These are phyloP conservation scores for Gigaspora rosea DNA, from an alignment of 192 early-diverging fungal genomes.

Conservation along the genomic window DNA sequence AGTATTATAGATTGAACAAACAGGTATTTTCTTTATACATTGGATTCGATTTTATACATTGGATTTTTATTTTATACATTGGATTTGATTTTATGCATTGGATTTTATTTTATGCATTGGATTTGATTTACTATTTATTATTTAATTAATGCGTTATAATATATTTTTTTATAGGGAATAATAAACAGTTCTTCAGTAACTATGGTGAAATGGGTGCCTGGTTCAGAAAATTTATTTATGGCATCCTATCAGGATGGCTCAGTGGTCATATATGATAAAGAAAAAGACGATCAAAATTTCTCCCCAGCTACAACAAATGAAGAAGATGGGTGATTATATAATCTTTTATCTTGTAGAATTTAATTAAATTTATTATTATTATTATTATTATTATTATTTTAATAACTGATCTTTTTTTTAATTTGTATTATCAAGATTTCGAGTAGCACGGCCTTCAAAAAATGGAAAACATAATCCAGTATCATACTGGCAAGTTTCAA, in stretches of 20 bases:
- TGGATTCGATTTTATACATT: too few relatives aligned
- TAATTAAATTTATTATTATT: neutral
- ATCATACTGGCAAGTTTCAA: constrained; percentile 74
- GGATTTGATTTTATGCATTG: too few relatives aligned
- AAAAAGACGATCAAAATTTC: constrained; percentile 76
- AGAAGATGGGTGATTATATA: constrained; percentile 40
- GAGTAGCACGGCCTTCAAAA: constrained; percentile 60
- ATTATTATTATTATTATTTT: neutral
- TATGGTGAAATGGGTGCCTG: constrained; percentile 88
- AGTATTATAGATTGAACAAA: constrained; percentile 83
- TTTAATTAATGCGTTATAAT: neutral
- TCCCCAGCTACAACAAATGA: constrained; percentile 22
- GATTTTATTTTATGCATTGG: too few relatives aligned
- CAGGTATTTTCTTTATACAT: constrained; percentile 46
- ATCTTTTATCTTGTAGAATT: neutral
- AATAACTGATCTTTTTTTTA: too few relatives aligned
- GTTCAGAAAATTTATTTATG: constrained; percentile 81
- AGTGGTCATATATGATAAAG: constrained; percentile 83
- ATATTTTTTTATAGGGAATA: constrained; percentile 51
- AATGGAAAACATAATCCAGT: constrained; percentile 78
- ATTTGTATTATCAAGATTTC: constrained; percentile 43
- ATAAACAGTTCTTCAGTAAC: constrained; percentile 71
- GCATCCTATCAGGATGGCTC: constrained; percentile 83
- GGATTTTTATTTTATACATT: too few relatives aligned
- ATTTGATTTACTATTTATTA: too few relatives aligned